Evolutionary conservation across 495 filamentous ascomycete species (phyloP), one percentile per base, ranked within the genome.

Genomic region (Aspergillus diversus): DNA sequence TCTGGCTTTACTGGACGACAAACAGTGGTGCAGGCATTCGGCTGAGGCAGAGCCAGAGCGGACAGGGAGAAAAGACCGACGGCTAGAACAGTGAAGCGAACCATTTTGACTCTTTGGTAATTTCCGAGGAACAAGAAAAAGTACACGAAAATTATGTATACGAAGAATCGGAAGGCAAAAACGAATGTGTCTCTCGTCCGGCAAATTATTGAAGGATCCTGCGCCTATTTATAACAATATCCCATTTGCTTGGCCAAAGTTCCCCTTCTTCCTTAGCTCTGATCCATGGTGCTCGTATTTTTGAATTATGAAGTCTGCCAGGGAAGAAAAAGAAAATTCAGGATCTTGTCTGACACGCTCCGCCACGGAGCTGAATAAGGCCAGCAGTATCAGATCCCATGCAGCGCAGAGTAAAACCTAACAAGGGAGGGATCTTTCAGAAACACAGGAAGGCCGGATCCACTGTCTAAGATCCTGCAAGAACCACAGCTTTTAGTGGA

Each of bases 1-100:
- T 48, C 59, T 2, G 59, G 59, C 39, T 55, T 55, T 5, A 34
- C 52, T 7, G 39, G 39, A 5, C 31, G 39, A 15, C 59, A 61
- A 4, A 48, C 50, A 55, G 27, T n/a, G 7, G 52, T 55, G 27
- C 59, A 61, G 3, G 39, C 55, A 47, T 39, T 27, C 27, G 48
- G 33, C 35, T 61, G 59, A 27, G 57, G 57, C 15, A 60, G 33
- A 1, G 59, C 47, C 11, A 54, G 8, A 32, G 50, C 50, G 12
- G 17, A 54, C 7, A 47, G 35, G 15, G 17, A 47, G 33, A 39
- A 8, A 33, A 16, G 15, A 15, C 9, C 21, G 1, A 55, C 5
- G 32, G 50, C 35, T 5, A 61, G n/a, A 13, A 61, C 7, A 5
- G 59, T 46, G 21, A 55, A 12, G 13, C 59, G 59, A 27, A 55